A percentile compares a stretch with the other conserved stretches of the same genome.
Evolutionary conservation across 1,139 yeast genomes (phyloP).

Genomic region (Nematodospora anomalae): DNA sequence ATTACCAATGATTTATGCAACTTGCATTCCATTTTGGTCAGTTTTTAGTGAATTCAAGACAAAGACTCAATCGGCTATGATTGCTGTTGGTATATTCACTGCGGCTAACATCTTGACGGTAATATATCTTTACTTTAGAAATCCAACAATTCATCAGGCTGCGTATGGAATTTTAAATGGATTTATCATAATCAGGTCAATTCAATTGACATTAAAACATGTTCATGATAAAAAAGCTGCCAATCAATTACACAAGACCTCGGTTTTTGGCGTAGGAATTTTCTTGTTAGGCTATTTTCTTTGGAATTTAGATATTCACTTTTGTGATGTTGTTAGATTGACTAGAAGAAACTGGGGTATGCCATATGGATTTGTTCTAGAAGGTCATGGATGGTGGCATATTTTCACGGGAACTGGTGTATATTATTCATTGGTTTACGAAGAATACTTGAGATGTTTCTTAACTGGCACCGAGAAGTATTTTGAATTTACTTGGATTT

Average conservation of each 20-base stretch:
- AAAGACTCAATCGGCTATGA: conserved; percentile 35
- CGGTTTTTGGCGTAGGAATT: conserved; percentile 59
- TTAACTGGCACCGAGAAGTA: conserved; percentile 52
- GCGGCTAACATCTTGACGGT: conserved; percentile 58
- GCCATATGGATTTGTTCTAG: conserved; percentile 85
- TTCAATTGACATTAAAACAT: conserved; percentile 47
- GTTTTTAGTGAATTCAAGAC: conserved; percentile 67
- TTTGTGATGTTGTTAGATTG: conserved; percentile 64
- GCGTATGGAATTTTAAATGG: conserved; percentile 69
- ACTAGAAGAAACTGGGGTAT: conserved; percentile 70
- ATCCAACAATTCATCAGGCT: conserved; percentile 87
- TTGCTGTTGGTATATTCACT: conserved; percentile 57
- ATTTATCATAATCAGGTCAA: conserved; percentile 59
- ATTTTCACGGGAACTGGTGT: conserved; percentile 77
- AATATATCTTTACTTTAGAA: conserved; percentile 64
- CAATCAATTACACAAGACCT: conserved; percentile 50
- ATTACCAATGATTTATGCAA: conserved; percentile 96
- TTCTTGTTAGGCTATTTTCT: conserved; percentile 73
- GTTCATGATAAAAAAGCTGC: conserved; percentile 51
- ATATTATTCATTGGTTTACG: conserved; percentile 59
- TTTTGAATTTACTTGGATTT: conserved; percentile 53
- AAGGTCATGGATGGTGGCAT: conserved; percentile 99
- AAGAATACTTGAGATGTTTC: conserved; percentile 67
- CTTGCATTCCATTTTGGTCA: conserved; percentile 93
- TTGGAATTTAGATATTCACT: conserved; percentile 85